phyloP scores from a whole-genome alignment of 352 stramenopile genomes.

The Pilasporangium apinafurcum region DNA sequence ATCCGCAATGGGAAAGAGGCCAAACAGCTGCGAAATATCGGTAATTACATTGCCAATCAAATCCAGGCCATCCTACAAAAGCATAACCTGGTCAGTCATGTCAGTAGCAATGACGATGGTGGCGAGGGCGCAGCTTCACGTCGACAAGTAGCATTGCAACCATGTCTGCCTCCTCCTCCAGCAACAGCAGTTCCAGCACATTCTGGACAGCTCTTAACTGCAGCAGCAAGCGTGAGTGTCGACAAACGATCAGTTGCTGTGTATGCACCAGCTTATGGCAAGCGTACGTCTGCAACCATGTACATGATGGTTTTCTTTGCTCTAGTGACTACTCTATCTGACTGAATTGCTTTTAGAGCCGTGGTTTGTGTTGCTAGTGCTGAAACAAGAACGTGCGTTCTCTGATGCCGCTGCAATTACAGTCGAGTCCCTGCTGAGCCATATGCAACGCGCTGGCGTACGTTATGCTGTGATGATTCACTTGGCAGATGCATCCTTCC shows the following conservation, averaged over 20 bases:
- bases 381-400: constrained; percentile 31
- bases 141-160: neutral
- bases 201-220: neutral
- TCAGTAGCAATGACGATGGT: neutral
- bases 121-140: constrained; percentile 1
- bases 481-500: too few relatives aligned
- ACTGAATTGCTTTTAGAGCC: constrained; percentile 33
- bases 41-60: constrained; percentile 85
- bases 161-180: too few relatives aligned
- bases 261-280: constrained; percentile 53
- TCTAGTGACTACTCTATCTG: neutral
- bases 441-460: constrained; percentile 48
- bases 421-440: constrained; percentile 28
- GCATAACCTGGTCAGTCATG: constrained; percentile 5
- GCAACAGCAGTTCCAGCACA: neutral
- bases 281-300: constrained; percentile 28
- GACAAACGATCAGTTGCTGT: constrained; percentile 5
- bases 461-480: constrained; percentile 1
- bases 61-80: constrained; percentile 73
- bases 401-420: constrained; percentile 26
- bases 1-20: constrained; percentile 49
- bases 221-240: neutral
- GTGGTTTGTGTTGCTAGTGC: constrained; percentile 62
- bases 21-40: constrained; percentile 64
- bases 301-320: neutral